Base-by-base conservation (phyloP, 129 eudicot species). In the Apium graveolens region DNA sequence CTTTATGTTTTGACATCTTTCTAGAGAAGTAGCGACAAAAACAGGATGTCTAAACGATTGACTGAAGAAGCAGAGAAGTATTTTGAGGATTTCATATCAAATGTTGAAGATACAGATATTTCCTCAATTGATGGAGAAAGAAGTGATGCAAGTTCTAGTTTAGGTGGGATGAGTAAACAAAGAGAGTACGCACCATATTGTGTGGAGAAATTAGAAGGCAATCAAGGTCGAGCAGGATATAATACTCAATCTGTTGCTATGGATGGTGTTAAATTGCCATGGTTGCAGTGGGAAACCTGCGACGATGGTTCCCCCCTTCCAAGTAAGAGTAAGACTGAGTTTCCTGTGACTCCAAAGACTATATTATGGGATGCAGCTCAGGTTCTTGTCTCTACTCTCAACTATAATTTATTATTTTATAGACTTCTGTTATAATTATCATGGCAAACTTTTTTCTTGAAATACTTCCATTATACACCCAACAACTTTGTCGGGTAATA, bases 81-180 rank as follows among this genome's bases (percentile, higher is more conserved):
- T 83, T 86, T 95, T 71, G 97, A 90, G 80, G 97, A 92, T 44
- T 95, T 95, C 81, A 85, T 90, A 73, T 87, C 89, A 46, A 95
- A 90, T 81, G 83, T 95, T 48, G 99, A 95, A 95, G 97, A 92
- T 79, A 91, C 96, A 5, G 97, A 95, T 80, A 81, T 95, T 41
- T 91, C 99, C 76, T 95, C 99, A 7, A 90, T 95, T 82, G 97
- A 95, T 87, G 99, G 94, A 62, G 99, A 92, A 90, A 87, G 92
- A 85, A 92, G 99, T 79, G 99, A 92, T 81, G 87, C 89, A 11
- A 94, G 99, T 81, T 95, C 97, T n/a, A 84, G 80, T 80, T 39
- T 90, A 62, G 87, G 89, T 62, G 96, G 94, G 63, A 31, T 78
- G 14, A 32, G 78, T 68, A 90, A 82, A 84, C 77, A 80, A 74